Base-by-base conservation (phyloP, 2,329 filamentous ascomycete genomes). In the Phoma sp. region DNA sequence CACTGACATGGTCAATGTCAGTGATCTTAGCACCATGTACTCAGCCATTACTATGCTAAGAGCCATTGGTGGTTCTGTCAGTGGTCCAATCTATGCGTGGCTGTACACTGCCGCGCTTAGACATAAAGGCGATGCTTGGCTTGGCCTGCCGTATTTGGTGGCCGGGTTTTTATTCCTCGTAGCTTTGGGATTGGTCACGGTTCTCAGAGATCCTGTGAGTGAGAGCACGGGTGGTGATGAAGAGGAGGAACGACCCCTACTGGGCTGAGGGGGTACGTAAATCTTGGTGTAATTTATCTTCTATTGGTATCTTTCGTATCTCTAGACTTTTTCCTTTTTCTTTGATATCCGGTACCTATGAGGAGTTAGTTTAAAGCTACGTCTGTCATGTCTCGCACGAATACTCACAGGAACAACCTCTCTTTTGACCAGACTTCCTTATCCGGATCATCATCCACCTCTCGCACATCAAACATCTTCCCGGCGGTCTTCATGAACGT, bases 401-500 rank as follows among this genome's bases (percentile, higher is more conserved):
- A 2, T 1, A 55, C 78, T 66, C 64, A 84, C 82, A 84, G 60
- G 60, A 77, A 80, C 12, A 83, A 70, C 37, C 78, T 81, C 62
- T 84, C 78, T 50, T 78, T 73, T 6, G 68, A 66, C 60, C 79
- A 83, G 2, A 71, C 62, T 33, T 72, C 72, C 56, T 72, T 74
- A 48, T 83, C 80, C 5, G 76, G 75, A 65, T 83, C 81, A 59
- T 83, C 80, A 18, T 71, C 65, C 7, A 83, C 75, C 46, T 78
- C 76, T 51, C 73, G 64, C 14, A 84, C 78, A 42, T 74, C 59
- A 53, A 84, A 81, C 63, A 74, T 71, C 66, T 82, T 83, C 62
- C 72, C 78, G 14, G 77, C 75, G 7, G 74, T 72, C 68, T 82
- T 83, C 67, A 84, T 76, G 54, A 83, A 84, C 23, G 78, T 75